A percentile compares a stretch with the other conserved stretches of the same genome.
Conservation (phyloP, 805 yeast genomes). For the Candida boidinii region DNA sequence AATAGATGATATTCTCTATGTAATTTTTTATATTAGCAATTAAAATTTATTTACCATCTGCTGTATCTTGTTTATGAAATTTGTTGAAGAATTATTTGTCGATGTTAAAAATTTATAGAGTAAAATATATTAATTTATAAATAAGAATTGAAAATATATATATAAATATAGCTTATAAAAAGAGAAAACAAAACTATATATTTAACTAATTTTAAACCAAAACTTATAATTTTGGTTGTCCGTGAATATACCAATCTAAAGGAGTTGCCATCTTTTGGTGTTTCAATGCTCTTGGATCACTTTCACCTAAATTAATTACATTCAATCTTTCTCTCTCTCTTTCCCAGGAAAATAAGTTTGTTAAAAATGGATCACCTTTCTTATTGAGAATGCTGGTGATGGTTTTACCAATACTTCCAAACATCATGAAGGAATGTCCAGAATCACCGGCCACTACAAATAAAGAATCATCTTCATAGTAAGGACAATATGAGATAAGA, state of each 20-base stretch:
- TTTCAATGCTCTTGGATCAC: conserved; percentile 19
- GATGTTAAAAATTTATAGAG: too few relatives aligned
- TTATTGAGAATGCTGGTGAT: conserved; percentile 12
- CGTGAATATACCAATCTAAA: conserved; percentile 15
- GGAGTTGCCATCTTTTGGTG: conserved; percentile 17
- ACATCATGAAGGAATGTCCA: conserved; percentile 30
- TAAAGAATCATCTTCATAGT: conserved; percentile 17
- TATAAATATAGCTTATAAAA: too few relatives aligned
- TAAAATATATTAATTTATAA: too few relatives aligned
- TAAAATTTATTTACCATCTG: too few relatives aligned
- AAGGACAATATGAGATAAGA: conserved; percentile 26
- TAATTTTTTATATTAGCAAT: too few relatives aligned
- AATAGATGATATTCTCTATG: too few relatives aligned
- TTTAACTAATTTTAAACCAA: too few relatives aligned
- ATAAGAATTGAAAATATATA: too few relatives aligned
- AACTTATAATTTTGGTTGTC: conserved; percentile 5
- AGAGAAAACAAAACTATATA: too few relatives aligned
- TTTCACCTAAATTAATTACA: conserved; percentile 14
- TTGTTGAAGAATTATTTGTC: too few relatives aligned
- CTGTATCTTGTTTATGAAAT: too few relatives aligned
- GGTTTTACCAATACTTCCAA: conserved; percentile 25
- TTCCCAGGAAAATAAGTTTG: conserved; percentile 17
- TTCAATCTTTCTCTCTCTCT: conserved; percentile 17
- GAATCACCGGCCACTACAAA: conserved; percentile 30
- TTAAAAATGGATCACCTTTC: conserved; percentile 9